These are phyloP conservation scores for Calonectria leucothoes DNA, from an alignment of 2,329 filamentous ascomycete species.

Conservation along the genomic window DNA sequence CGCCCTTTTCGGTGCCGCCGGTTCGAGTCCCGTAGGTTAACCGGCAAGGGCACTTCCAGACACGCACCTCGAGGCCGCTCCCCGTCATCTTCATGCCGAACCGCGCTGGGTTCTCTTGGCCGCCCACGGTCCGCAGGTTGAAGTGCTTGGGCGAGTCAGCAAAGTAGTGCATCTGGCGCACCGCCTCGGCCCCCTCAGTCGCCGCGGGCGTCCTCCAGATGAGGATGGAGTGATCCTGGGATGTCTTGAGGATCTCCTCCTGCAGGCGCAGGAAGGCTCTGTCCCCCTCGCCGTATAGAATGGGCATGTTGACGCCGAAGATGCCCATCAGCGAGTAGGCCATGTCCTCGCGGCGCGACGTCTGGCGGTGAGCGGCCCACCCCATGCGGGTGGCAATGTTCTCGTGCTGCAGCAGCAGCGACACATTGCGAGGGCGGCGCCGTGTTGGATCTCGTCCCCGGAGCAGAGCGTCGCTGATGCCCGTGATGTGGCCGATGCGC, in stretches of 20 bases:
- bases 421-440: constrained; percentile 32
- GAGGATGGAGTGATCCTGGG: constrained; percentile 50
- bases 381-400: constrained; percentile 48
- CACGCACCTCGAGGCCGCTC: constrained; percentile 38
- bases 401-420: constrained; percentile 35
- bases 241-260: constrained; percentile 47
- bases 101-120: constrained; percentile 37
- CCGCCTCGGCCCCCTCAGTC: constrained; percentile 17
- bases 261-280: constrained; percentile 49
- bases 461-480: constrained; percentile 36
- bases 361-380: constrained; percentile 48
- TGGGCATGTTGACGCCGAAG: constrained; percentile 49
- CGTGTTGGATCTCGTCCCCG: constrained; percentile 24
- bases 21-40: constrained; percentile 33
- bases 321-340: constrained; percentile 51
- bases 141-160: constrained; percentile 40
- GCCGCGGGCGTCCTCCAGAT: constrained; percentile 39
- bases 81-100: constrained; percentile 38
- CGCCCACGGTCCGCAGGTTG: constrained; percentile 39
- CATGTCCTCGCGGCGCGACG: constrained; percentile 44
- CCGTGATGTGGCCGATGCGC: constrained; percentile 38
- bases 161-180: constrained; percentile 38
- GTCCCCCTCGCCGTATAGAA: constrained; percentile 50
- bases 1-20: constrained; percentile 35
- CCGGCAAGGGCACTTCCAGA: constrained; percentile 42